Evolutionary conservation across 106 monocot species (phyloP).

Genomic region (Dendrobium officinale): DNA sequence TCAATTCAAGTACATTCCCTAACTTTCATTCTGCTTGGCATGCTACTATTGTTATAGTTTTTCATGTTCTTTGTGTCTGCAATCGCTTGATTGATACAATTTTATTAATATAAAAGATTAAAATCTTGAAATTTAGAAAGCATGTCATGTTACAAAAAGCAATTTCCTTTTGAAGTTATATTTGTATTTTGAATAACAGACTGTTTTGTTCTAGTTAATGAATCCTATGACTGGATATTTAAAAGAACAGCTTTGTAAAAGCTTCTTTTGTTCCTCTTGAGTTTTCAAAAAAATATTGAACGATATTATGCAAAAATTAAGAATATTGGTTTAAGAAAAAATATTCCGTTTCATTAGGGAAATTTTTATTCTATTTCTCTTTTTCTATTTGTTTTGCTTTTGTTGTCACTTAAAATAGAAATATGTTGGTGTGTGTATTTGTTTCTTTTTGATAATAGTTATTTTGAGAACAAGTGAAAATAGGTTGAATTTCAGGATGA

Average conservation of each 20-base stretch:
- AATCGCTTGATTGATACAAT: constrained; percentile 1
- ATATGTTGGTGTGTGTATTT: too few relatives aligned
- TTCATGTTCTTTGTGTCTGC: neutral
- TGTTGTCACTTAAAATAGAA: too few relatives aligned
- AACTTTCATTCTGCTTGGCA: neutral
- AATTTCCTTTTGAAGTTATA: neutral
- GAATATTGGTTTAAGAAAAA: neutral
- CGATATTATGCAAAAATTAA: neutral
- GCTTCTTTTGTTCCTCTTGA: neutral
- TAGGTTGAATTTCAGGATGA: too few relatives aligned
- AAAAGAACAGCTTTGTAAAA: neutral
- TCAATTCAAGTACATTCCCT: constrained; percentile 68
- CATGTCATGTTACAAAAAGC: neutral
- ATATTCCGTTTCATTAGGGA: too few relatives aligned
- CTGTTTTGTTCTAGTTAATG: neutral
- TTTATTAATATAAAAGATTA: neutral
- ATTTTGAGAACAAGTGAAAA: too few relatives aligned
- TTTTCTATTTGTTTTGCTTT: too few relatives aligned
- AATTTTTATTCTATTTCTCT: too few relatives aligned
- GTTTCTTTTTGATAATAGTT: too few relatives aligned
- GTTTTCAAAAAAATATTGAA: neutral
- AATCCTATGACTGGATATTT: neutral
- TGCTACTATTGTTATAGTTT: neutral
- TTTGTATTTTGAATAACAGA: neutral
- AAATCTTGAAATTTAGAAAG: neutral